Evolutionary conservation across 106 monocot species (phyloP).

Genomic region (Hemerocallis citrina): DNA sequence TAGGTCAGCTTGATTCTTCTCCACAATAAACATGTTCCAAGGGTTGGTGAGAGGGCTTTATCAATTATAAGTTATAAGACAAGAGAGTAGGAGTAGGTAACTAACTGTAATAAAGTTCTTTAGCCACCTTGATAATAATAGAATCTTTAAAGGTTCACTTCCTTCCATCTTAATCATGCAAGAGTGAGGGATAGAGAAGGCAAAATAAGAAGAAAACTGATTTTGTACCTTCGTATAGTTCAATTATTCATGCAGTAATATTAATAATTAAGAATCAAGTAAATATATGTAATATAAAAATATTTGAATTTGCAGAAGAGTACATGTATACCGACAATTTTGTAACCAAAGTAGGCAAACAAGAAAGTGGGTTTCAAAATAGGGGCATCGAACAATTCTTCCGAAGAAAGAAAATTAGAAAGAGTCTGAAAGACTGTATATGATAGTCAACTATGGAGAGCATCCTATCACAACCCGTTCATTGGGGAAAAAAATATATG

Average conservation of each 20-base stretch:
- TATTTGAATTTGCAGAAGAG: too few relatives aligned
- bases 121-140: not conserved
- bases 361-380: not conserved
- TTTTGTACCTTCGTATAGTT: too few relatives aligned
- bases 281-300: too few relatives aligned
- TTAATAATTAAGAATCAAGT: too few relatives aligned
- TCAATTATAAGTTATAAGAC: conserved; percentile 7
- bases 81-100: not conserved
- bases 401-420: too few relatives aligned
- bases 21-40: not conserved
- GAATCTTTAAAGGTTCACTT: not conserved
- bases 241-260: too few relatives aligned
- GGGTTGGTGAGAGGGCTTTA: conserved; percentile 7
- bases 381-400: too few relatives aligned
- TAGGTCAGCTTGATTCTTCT: conserved; percentile 6
- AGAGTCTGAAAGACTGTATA: too few relatives aligned
- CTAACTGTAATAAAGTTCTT: not conserved
- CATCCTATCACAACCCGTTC: not conserved
- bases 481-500: not conserved
- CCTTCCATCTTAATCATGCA: not conserved
- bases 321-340: too few relatives aligned
- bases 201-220: too few relatives aligned
- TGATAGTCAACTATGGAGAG: conserved; percentile 11
- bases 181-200: not conserved
- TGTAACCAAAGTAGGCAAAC: not conserved